Conservation (phyloP, 345 rosid species). For the thale cress (Arabidopsis thaliana) region DNA sequence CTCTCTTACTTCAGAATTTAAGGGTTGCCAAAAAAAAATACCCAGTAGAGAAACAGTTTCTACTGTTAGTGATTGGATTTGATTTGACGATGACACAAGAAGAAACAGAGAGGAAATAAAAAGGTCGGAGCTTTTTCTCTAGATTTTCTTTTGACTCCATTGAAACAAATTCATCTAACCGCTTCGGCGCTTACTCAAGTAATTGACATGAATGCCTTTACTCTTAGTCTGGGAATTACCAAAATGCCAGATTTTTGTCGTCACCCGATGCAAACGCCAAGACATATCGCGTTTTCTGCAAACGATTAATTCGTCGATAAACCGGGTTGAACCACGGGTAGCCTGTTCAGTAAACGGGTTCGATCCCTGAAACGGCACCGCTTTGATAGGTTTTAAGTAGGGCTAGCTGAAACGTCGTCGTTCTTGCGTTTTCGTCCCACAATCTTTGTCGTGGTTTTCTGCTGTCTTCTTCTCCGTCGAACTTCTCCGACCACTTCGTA, state of each 20-base stretch:
- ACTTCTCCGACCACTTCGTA: slow-evolving; percentile 7
- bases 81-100: not conserved
- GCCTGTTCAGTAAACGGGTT: not conserved
- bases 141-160: not conserved
- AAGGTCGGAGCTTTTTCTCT: not conserved
- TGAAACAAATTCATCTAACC: not conserved
- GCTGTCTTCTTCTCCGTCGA: not conserved
- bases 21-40: not conserved
- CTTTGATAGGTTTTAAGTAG: not conserved
- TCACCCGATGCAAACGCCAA: not conserved
- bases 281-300: not conserved
- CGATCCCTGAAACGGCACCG: not conserved
- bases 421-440: not conserved
- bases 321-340: not conserved
- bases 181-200: not conserved
- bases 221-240: not conserved
- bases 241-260: not conserved
- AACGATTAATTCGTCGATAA: no score
- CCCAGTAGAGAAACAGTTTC: not conserved
- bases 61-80: not conserved
- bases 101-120: no score
- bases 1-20: not conserved
- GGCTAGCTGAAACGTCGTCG: not conserved
- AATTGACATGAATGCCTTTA: not conserved
- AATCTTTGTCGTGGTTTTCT: not conserved